phyloP scores from a whole-genome alignment of 2,329 filamentous ascomycete genomes.

The Diplodia scrobiculata region DNA sequence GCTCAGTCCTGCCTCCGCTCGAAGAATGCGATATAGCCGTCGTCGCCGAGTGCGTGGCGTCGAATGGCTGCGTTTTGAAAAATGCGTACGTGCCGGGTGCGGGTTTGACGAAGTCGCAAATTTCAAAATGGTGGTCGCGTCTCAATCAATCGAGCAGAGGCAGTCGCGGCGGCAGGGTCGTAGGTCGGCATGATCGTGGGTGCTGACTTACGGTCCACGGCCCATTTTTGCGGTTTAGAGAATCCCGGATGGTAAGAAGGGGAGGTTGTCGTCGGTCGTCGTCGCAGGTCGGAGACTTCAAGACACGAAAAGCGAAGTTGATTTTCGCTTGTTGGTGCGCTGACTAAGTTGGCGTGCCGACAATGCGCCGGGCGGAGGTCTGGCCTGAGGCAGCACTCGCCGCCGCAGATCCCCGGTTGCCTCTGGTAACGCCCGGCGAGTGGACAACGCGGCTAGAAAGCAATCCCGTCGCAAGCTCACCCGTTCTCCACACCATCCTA shows the following conservation, averaged over 20 bases:
- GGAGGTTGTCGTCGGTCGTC: conserved; percentile 38
- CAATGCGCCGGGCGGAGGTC: not conserved
- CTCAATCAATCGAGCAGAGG: conserved; percentile 9
- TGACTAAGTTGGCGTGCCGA: conserved; percentile 27
- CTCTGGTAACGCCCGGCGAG: conserved; percentile 17
- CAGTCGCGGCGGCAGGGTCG: conserved; percentile 3
- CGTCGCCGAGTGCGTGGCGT: not conserved
- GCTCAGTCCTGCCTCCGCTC: conserved; percentile 10
- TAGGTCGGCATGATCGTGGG: not conserved
- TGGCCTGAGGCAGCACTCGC: conserved; percentile 5
- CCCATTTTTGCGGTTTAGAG: conserved; percentile 59
- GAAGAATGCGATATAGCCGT: not conserved
- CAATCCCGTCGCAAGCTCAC: conserved; percentile 3
- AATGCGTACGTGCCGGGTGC: not conserved
- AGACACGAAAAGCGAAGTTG: conserved; percentile 23
- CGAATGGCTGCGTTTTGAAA: not conserved
- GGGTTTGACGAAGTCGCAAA: not conserved
- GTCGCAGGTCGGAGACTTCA: conserved; percentile 34
- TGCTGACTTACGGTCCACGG: conserved; percentile 62
- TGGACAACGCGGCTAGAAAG: conserved; percentile 5
- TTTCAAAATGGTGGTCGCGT: conserved; percentile 7
- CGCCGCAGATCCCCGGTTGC: conserved; percentile 15
- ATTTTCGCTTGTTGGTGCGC: conserved; percentile 30
- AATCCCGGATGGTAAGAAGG: conserved; percentile 40
- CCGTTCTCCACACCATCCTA: conserved; percentile 10